These are phyloP conservation scores for Spizellomyces punctatus DNA, from an alignment of 192 early-diverging fungal species.

Conservation along the genomic window DNA sequence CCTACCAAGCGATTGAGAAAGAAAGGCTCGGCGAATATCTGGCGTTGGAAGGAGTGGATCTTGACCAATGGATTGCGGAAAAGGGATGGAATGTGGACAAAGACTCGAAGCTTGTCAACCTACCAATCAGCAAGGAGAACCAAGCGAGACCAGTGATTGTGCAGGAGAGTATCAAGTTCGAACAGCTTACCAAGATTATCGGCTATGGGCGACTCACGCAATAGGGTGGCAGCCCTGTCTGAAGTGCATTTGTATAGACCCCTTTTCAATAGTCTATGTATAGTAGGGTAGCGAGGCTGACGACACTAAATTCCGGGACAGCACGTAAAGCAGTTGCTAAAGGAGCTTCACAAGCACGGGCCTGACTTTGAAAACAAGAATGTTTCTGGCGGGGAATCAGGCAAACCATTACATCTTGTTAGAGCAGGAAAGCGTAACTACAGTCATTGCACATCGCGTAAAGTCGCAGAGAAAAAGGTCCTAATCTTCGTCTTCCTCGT, in stretches of 20 bases:
- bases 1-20: conserved; percentile 79
- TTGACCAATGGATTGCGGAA: conserved; percentile 54
- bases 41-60: conserved; percentile 66
- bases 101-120: conserved; percentile 58
- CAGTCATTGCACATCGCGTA: too few species aligned
- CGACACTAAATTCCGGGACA: too few species aligned
- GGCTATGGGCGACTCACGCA: conserved; percentile 29
- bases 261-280: too few species aligned
- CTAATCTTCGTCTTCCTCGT: not conserved
- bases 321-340: too few species aligned
- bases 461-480: too few species aligned
- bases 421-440: too few species aligned
- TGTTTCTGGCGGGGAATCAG: too few species aligned
- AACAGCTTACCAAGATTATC: conserved; percentile 55
- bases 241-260: too few species aligned
- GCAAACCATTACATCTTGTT: too few species aligned
- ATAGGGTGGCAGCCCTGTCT: not conserved
- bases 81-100: conserved; percentile 65
- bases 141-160: conserved; percentile 83
- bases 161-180: conserved; percentile 88
- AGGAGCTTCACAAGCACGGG: too few species aligned
- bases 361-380: too few species aligned
- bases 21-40: conserved; percentile 64
- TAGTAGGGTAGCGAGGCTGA: too few species aligned
- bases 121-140: conserved; percentile 84